These are phyloP conservation scores for Dictyostelium purpureum DNA, from an alignment of 78 protist species.

Conservation along the genomic window DNA sequence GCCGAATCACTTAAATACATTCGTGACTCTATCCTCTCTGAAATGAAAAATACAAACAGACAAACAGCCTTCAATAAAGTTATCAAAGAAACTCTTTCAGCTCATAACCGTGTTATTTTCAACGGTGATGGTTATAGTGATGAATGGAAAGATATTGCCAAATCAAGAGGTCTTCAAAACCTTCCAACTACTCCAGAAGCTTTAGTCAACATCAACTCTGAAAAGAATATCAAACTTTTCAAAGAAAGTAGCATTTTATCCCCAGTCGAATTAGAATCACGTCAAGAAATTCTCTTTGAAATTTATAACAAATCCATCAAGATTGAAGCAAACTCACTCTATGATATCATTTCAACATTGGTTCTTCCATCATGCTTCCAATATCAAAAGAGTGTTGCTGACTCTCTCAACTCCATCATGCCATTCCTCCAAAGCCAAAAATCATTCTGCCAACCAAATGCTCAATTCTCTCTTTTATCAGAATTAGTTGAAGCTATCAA, in stretches of 20 bases:
- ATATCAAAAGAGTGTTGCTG: constrained; percentile 68
- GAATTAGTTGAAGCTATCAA: constrained; percentile 48
- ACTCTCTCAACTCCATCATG: constrained; percentile 51
- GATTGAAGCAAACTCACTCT: constrained; percentile 87
- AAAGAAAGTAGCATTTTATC: constrained; percentile 58
- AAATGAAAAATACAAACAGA: not conserved
- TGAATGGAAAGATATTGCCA: constrained; percentile 86
- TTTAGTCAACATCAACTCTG: constrained; percentile 17
- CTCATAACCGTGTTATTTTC: constrained; percentile 86
- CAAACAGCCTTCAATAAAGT: constrained; percentile 57
- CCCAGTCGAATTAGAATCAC: constrained; percentile 77
- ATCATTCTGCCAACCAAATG: constrained; percentile 57
- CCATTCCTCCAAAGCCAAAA: constrained; percentile 62
- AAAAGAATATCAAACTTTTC: constrained; percentile 90
- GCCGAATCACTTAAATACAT: constrained; percentile 79
- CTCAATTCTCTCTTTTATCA: constrained; percentile 19
- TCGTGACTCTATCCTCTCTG: constrained; percentile 53
- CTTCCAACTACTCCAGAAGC: constrained; percentile 84
- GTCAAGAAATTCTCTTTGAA: constrained; percentile 67
- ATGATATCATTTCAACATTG: constrained; percentile 78
- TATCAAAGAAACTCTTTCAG: constrained; percentile 74
- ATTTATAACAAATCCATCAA: constrained; percentile 74
- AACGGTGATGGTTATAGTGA: constrained; percentile 93
- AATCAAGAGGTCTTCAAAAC: constrained; percentile 83
- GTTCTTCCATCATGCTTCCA: constrained; percentile 75